Evolutionary conservation across 2,329 filamentous ascomycete species (phyloP), one percentile per base, ranked within the genome.

Genomic region (Colletotrichum sp.): DNA sequence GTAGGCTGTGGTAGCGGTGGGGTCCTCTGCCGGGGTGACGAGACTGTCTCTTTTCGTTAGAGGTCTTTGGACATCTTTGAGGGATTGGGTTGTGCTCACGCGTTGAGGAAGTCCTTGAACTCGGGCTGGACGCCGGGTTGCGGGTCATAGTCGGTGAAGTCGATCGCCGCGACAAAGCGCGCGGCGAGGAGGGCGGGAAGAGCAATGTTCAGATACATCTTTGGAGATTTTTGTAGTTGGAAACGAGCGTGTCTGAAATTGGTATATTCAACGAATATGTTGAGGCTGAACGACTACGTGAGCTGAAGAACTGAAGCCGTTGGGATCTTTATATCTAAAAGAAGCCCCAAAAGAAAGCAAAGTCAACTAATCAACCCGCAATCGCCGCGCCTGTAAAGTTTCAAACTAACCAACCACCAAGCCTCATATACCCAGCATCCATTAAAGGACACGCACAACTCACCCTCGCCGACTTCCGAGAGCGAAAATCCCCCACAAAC

Each of bases 1-100:
- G 29, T 73, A 73, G 3, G 66, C 70, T 61, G 70, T 73, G 29
- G 66, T 73, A 36, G 70, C 70, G 18, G 66, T 70, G 36, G 70
- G 70, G 18, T 73, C 59, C 31, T 73, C 70, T 15, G 70, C 70
- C 2, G 59, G 70, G 1, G 70, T 73, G 16, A 73, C 70, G 8
- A 73, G 59, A 16, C 70, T 73, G 11, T 16, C 1, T 21, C 18
- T 2, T 54, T 70, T 18, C 2, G 8, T 33, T 21, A 13, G 6
- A 5, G 0, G 33, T 12, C 16, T 43, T 24, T n/a, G 4, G 4
- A 6, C 8, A 18, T 15, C 13, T 27, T 16, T 33, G 33, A 34
- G 11, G 4, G 1, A 9, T 8, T 55, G 63, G 15, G 11, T 4
- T 27, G 1, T 27, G 18, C 65, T 51, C 11, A 64, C 70, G 70